These are phyloP conservation scores for Sanguinoderma infundibulare DNA, from an alignment of 1,284 basidiomycete genomes.

Conservation along the genomic window DNA sequence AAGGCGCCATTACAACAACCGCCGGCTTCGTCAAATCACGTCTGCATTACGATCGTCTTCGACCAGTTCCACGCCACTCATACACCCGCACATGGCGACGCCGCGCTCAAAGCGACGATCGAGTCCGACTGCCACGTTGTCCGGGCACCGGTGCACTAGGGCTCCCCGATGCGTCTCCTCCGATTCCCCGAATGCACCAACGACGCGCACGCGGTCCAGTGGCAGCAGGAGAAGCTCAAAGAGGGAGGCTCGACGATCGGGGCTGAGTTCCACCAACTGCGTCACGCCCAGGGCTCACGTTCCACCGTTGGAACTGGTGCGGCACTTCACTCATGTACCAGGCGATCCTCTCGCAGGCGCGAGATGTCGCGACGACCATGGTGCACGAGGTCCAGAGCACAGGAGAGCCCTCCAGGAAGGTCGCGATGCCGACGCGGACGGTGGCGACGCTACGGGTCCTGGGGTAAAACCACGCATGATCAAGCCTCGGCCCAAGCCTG, in stretches of 20 bases:
- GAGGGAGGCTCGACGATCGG: too few species aligned
- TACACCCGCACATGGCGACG: conserved; percentile 33
- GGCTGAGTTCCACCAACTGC: too few species aligned
- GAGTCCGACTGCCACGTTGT: conserved; percentile 37
- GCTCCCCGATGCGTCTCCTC: conserved; percentile 29
- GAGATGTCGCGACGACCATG: too few species aligned
- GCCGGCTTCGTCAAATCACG: conserved; percentile 39
- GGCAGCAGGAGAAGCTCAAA: conserved; percentile 35
- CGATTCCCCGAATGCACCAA: conserved; percentile 33
- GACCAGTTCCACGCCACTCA: conserved; percentile 39
- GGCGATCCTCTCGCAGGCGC: too few species aligned
- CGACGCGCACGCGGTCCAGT: conserved; percentile 31
- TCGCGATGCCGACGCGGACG: conserved; percentile 8
- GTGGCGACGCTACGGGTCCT: conserved; percentile 4
- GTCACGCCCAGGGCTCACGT: too few species aligned
- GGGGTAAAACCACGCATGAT: conserved; percentile 18
- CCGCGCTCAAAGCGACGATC: conserved; percentile 32
- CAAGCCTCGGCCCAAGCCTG: too few species aligned
- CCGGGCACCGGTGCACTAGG: conserved; percentile 34
- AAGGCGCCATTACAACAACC: conserved; percentile 35
- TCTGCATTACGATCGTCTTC: conserved; percentile 37
- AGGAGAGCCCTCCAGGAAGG: conserved; percentile 9
- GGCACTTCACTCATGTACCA: too few species aligned
- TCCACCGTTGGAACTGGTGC: too few species aligned
- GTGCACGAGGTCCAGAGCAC: too few species aligned